phyloP scores from a whole-genome alignment of 441 rosid species.

The Rhodomyrtus psidioides region DNA sequence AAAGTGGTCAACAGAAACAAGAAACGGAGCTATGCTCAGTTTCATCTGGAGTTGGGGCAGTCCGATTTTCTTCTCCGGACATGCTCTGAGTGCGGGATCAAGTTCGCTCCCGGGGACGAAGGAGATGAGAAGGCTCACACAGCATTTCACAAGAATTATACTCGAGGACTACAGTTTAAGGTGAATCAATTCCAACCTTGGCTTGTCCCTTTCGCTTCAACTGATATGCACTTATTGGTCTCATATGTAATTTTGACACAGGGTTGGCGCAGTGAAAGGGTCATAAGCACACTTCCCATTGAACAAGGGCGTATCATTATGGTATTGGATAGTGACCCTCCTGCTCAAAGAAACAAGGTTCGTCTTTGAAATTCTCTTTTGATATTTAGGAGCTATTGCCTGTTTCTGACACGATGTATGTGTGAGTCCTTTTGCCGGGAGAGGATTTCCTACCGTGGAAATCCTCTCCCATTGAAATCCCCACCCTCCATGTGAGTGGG shows the following conservation, averaged over 20 bases:
- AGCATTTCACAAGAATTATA: constrained; percentile 51
- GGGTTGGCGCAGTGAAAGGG: constrained; percentile 72
- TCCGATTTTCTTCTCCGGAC: constrained; percentile 72
- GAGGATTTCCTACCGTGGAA: too few relatives aligned
- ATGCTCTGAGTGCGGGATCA: constrained; percentile 50
- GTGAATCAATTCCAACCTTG: constrained; percentile 13
- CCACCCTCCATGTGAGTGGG: too few relatives aligned
- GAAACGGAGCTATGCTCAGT: constrained; percentile 77
- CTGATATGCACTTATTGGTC: neutral
- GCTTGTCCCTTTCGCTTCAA: neutral
- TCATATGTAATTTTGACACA: constrained; percentile 6
- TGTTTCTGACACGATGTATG: neutral
- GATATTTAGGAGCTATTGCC: neutral
- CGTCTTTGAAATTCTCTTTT: neutral
- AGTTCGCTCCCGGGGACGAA: constrained; percentile 68
- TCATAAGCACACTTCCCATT: constrained; percentile 19
- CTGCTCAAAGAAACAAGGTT: constrained; percentile 64
- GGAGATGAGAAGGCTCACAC: constrained; percentile 67
- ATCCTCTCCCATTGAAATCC: too few relatives aligned
- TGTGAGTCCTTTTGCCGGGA: neutral
- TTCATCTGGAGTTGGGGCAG: constrained; percentile 77
- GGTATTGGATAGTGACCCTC: constrained; percentile 51
- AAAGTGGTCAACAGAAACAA: constrained; percentile 26
- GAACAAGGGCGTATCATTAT: constrained; percentile 37
- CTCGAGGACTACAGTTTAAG: constrained; percentile 66